Evolutionary conservation across 768 basidiomycete genomes (phyloP), one percentile per base, ranked within the genome.

Genomic region (Podaxis sp.): DNA sequence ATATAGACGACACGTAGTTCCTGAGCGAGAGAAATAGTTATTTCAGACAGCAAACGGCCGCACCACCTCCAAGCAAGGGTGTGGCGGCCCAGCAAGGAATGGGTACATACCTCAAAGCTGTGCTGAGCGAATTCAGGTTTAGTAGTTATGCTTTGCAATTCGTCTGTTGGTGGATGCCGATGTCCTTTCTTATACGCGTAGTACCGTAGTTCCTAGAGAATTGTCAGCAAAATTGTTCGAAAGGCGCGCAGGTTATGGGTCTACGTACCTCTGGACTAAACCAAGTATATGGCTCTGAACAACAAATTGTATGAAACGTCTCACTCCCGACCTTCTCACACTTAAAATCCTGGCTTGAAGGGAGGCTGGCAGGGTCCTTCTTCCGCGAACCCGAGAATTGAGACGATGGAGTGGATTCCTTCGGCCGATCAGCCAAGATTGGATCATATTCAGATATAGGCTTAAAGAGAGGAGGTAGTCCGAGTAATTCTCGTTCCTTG

Each of bases 391-490:
- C 51, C 15, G 52, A 11, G 7, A 28, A 2, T 22, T 48, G 20
- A 37, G 41, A 36, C 24, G 53, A 13, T 4, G 46, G 13, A 12
- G 59, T 37, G 12, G 56, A 44, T 22, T 44, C 41, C 17, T 40
- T 64, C 26, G 62, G 38, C n/a, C 40, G 64, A 48, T 22, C n/a
- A 54, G 56, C 44, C 59, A 58, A 55, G 60, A 55, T 56, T 64
- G 40, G 24, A 58, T 64, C 49, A 65, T 51, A 30, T 62, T 56
- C 36, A 36, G 36, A 17, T 51, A 58, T 24, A 41, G 87, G 84
- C 33, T 81, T 74, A 70, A 87, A 87, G 17, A 83, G 72, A 0
- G 81, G 82, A 0, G 83, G 79, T 0, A 88, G 76, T 37, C 79
- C 77, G 22, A 84, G 69, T 0, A 81, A 75, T 11, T 71, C 65